Base-by-base conservation (phyloP, 257 asterid species). In the Nemophila menziesii region DNA sequence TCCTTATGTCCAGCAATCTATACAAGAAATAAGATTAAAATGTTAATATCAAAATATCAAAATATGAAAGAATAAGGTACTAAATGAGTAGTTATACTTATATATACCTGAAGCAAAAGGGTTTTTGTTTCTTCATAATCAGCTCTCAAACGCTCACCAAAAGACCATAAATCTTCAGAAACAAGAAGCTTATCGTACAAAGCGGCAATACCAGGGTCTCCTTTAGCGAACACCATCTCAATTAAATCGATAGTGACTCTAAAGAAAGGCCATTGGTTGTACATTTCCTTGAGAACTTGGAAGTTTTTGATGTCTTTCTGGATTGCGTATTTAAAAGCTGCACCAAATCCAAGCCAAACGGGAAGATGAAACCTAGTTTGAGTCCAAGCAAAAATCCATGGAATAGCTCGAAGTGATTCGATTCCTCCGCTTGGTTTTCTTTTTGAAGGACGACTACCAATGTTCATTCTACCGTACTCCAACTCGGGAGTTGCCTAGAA, bases 331-430 rank as follows among this genome's bases (percentile, higher is more conserved):
- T 66, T 66, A 66, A 76, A 76, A 16, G 75, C 86, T 19, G 62
- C 78, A 26, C 86, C 86, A 37, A 76, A 67, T 14, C 86, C 85
- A 9, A 76, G 75, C 85, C 85, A 76, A 20, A 76, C 80, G 0
- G 85, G 85, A 45, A 76, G 75, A 63, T 76, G 85, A 19, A 76
- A 76, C 42, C 85, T 58, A 13, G 85, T 76, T 55, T 76, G 85
- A 3, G 85, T 76, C 85, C 85, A 76, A 0, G 85, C 85, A 43
- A 76, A 76, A 54, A 76, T 76, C 85, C 85, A 75, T 20, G 85
- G 85, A 44, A 75, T 75, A 20, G 85, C 85, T 42, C 85, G 54
- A 3, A 75, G 80, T 0, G 85, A 72, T 44, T 75, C 85, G 7
- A 75, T 75, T 46, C 86, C 86, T 8, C 86, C 86, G 34, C 78